These are phyloP conservation scores for Cyathus striatus DNA, from an alignment of 768 basidiomycete genomes.

Conservation along the genomic window DNA sequence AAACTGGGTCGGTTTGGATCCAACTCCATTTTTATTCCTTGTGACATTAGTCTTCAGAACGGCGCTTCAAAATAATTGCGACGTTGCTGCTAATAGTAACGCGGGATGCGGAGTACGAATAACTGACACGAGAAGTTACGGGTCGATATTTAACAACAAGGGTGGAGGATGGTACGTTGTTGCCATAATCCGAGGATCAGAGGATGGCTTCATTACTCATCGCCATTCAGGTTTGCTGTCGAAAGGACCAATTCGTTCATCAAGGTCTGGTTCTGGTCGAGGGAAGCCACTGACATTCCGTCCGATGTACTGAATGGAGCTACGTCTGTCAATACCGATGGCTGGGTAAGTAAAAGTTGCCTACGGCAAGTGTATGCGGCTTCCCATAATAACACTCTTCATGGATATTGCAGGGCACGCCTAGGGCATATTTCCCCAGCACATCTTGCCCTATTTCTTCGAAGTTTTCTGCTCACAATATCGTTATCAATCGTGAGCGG, in stretches of 20 bases:
- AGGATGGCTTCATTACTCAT: not conserved
- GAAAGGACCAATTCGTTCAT: slow-evolving; percentile 54
- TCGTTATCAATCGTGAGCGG: slow-evolving; percentile 53
- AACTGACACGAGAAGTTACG: slow-evolving; percentile 41
- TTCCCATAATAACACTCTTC: not conserved
- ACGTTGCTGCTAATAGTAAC: slow-evolving; percentile 41
- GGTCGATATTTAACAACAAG: slow-evolving; percentile 49
- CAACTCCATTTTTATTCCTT: no score
- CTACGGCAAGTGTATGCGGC: not conserved
- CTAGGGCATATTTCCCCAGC: slow-evolving; percentile 57
- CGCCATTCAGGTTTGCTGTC: slow-evolving; percentile 47
- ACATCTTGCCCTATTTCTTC: slow-evolving; percentile 50
- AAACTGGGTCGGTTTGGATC: slow-evolving; percentile 40
- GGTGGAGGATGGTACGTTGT: slow-evolving; percentile 57
- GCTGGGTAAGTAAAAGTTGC: slow-evolving; percentile 37
- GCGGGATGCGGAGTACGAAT: slow-evolving; percentile 51
- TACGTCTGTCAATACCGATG: slow-evolving; percentile 37
- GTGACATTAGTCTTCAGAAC: slow-evolving; percentile 19
- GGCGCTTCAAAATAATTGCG: slow-evolving; percentile 39
- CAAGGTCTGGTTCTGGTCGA: slow-evolving; percentile 71
- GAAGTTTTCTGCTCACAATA: slow-evolving; percentile 53
- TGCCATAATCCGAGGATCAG: not conserved
- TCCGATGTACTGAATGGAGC: slow-evolving; percentile 38
- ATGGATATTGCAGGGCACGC: slow-evolving; percentile 60
- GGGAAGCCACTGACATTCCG: slow-evolving; percentile 37